Evolutionary conservation across 2,329 filamentous ascomycete genomes (phyloP).

Genomic region (Pezicula rhizophila): DNA sequence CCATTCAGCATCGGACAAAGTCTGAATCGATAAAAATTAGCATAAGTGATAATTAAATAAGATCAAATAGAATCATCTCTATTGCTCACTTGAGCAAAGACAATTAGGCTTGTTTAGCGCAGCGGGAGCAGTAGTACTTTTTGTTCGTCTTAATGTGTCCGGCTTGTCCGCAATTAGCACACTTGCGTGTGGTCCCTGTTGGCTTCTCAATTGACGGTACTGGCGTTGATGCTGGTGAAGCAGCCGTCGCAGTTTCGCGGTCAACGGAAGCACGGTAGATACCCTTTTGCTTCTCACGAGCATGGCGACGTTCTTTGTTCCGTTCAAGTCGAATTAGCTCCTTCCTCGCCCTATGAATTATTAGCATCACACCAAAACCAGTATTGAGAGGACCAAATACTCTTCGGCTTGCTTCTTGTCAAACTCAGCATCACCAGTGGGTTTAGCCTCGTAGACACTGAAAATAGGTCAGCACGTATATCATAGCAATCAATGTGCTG

Average conservation of each 20-base stretch:
- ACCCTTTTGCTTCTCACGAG: conserved; percentile 84
- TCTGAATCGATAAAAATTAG: conserved; percentile 40
- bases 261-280: conserved; percentile 25
- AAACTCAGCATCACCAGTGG: conserved; percentile 60
- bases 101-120: not conserved
- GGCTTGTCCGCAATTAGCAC: conserved; percentile 93
- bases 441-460: conserved; percentile 53
- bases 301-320: conserved; percentile 84
- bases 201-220: conserved; percentile 42
- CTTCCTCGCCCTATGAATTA: conserved; percentile 49
- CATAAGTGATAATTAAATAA: conserved; percentile 1
- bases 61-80: not conserved
- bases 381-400: conserved; percentile 30
- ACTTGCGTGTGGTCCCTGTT: conserved; percentile 77
- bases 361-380: conserved; percentile 2
- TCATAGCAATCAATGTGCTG: not conserved
- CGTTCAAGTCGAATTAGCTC: conserved; percentile 81
- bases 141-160: conserved; percentile 99
- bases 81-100: conserved; percentile 7
- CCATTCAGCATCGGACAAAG: conserved; percentile 83
- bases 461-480: conserved; percentile 10
- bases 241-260: conserved; percentile 25
- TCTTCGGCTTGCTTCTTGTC: conserved; percentile 56
- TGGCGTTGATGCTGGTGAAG: conserved; percentile 38
- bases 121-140: conserved; percentile 55